These are phyloP conservation scores for Volvox africanus DNA, from an alignment of 139 green algal species.

Conservation along the genomic window DNA sequence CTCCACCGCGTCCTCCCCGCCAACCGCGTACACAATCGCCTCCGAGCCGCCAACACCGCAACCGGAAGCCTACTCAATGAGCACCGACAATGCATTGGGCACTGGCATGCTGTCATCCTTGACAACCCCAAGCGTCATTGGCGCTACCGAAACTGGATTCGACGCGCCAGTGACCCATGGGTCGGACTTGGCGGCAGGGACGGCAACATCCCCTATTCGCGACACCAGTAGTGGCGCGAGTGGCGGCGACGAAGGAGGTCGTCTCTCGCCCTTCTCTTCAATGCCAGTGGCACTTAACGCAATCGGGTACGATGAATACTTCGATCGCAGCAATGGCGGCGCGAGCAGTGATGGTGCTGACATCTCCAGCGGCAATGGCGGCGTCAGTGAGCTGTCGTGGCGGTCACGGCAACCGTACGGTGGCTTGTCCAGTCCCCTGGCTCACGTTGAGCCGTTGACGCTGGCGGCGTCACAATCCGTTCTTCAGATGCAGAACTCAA, in stretches of 20 bases:
- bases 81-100: too few relatives aligned
- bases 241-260: not conserved
- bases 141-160: too few relatives aligned
- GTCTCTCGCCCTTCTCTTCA: not conserved
- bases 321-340: not conserved
- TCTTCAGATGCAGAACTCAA: not conserved
- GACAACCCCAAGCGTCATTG: too few relatives aligned
- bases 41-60: not conserved
- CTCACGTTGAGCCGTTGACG: conserved; percentile 1
- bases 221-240: too few relatives aligned
- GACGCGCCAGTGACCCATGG: too few relatives aligned
- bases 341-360: not conserved
- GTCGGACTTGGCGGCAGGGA: too few relatives aligned
- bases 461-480: conserved; percentile 16
- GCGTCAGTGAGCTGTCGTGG: not conserved
- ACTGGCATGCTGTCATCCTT: too few relatives aligned
- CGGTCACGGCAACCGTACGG: not conserved
- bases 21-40: not conserved
- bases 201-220: too few relatives aligned
- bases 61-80: too few relatives aligned
- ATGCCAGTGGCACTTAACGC: not conserved
- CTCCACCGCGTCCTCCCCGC: not conserved
- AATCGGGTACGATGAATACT: not conserved
- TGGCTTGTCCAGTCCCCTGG: not conserved
- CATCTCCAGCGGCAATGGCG: not conserved